Conservation (phyloP, 257 asterid genomes). For the Osmanthus fragrans region DNA sequence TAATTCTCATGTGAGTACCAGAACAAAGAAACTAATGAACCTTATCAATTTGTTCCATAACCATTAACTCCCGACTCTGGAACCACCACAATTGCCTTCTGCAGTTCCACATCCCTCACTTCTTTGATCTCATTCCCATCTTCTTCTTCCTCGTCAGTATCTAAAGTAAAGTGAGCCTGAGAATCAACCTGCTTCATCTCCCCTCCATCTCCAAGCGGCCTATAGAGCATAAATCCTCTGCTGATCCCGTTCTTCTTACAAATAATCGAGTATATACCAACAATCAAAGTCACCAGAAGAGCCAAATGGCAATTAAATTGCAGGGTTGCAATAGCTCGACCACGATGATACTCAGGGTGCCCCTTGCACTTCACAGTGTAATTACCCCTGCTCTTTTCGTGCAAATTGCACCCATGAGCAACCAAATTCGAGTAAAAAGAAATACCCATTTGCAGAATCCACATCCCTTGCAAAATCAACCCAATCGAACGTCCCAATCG, state of each 20-base stretch:
- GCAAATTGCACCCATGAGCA: conserved; percentile 72
- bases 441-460: conserved; percentile 94
- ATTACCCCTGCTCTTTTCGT: conserved; percentile 79
- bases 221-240: conserved; percentile 49
- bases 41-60: conserved; percentile 50
- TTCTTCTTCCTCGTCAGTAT: conserved; percentile 65
- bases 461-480: conserved; percentile 72
- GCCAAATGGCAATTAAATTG: conserved; percentile 95
- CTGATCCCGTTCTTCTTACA: conserved; percentile 56
- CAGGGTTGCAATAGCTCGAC: conserved; percentile 84
- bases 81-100: conserved; percentile 35
- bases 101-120: conserved; percentile 58
- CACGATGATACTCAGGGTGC: conserved; percentile 81
- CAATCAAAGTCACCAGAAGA: conserved; percentile 49
- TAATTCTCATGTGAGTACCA: conserved; percentile 14
- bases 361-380: conserved; percentile 86
- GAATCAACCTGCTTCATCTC: conserved; percentile 47
- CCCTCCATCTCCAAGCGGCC: conserved; percentile 61
- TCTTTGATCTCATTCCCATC: conserved; percentile 50
- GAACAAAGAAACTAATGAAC: conserved; percentile 21
- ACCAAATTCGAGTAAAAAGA: conserved; percentile 74
- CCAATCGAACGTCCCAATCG: conserved; percentile 79
- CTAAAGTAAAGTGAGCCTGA: conserved; percentile 66
- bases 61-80: conserved; percentile 58
- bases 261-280: conserved; percentile 49